Conservation (phyloP, 73 alveolate species). For the Paramecium octaurelia region DNA sequence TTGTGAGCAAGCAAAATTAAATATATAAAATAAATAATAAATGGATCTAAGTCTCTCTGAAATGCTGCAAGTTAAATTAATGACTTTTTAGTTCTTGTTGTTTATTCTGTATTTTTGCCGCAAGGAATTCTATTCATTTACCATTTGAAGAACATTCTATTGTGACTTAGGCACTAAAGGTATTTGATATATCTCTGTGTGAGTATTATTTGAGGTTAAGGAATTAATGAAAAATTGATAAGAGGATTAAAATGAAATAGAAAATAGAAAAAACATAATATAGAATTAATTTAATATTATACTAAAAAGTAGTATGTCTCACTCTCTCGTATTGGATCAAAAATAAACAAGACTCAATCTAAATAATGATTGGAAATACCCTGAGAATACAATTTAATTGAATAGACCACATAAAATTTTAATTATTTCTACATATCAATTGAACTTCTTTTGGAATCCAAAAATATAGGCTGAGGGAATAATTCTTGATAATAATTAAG, state of each 20-base stretch:
- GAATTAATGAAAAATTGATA: too few relatives aligned
- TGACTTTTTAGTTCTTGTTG: neutral
- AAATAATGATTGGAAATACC: neutral
- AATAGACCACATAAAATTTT: neutral
- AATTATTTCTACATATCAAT: neutral
- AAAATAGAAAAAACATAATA: too few relatives aligned
- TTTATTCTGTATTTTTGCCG: neutral
- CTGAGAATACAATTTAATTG: neutral
- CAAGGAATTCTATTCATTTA: neutral
- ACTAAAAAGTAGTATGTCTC: too few relatives aligned
- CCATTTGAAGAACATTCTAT: neutral
- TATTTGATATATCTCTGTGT: too few relatives aligned
- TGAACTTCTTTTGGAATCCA: slow-evolving; percentile 20
- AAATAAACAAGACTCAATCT: neutral
- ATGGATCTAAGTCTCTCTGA: neutral
- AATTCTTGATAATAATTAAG: neutral
- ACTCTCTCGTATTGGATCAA: neutral
- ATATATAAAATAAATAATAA: neutral
- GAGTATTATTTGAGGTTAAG: too few relatives aligned
- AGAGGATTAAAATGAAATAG: too few relatives aligned
- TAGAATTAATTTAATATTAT: too few relatives aligned
- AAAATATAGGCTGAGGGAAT: neutral
- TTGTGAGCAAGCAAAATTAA: neutral
- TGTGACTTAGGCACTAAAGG: neutral
- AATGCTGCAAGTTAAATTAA: neutral